These are phyloP conservation scores for Suillus placidus DNA, from an alignment of 768 basidiomycete genomes.

Conservation along the genomic window DNA sequence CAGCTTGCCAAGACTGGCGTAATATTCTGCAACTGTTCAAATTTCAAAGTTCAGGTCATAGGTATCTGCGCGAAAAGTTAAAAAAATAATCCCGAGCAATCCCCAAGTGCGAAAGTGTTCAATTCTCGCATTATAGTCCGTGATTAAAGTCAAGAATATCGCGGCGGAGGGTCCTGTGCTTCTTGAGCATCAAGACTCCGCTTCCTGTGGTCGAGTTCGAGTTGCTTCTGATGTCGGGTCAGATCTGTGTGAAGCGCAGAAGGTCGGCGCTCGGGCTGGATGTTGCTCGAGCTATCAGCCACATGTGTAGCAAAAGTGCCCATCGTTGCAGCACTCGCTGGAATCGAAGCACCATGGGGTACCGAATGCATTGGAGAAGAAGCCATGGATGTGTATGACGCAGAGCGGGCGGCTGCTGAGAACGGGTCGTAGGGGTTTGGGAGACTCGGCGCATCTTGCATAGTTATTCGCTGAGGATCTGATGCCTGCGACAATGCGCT, in stretches of 20 bases:
- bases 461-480: background rate
- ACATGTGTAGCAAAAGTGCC: conserved; percentile 84
- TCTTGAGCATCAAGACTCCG: conserved; percentile 13
- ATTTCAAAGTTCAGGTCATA: background rate
- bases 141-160: conserved; percentile 6
- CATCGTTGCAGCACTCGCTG: background rate
- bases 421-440: conserved; percentile 17
- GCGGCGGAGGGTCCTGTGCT: conserved; percentile 16
- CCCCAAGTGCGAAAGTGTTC: background rate
- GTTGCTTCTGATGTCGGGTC: conserved; percentile 14
- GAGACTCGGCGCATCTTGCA: background rate
- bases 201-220: conserved; percentile 13
- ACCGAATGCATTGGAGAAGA: background rate
- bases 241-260: conserved; percentile 16
- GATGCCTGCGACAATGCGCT: conserved; percentile 10
- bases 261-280: conserved; percentile 1
- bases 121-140: background rate
- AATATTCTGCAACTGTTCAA: background rate
- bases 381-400: conserved; percentile 3
- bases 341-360: background rate
- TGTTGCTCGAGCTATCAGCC: conserved; percentile 51
- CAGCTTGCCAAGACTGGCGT: background rate
- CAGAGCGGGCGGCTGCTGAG: conserved; percentile 9
- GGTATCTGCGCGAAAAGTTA: background rate
- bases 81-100: background rate